phyloP scores from a whole-genome alignment of 192 early-diverging fungal genomes.

The Podila minutissima region DNA sequence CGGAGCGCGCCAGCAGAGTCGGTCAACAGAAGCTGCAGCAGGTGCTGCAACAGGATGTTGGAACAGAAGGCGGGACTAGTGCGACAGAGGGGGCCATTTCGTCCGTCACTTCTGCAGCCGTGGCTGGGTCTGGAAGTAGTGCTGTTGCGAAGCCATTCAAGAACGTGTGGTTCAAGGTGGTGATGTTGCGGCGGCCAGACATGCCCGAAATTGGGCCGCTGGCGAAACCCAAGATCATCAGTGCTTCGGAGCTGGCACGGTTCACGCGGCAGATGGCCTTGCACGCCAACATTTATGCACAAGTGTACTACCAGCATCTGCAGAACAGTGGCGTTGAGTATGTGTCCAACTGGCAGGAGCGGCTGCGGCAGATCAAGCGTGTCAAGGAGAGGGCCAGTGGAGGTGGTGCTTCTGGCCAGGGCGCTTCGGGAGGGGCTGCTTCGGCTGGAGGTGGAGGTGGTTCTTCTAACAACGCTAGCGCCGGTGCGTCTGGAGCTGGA shows the following conservation, averaged over 20 bases:
- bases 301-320: conserved; percentile 81
- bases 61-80: not conserved
- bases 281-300: conserved; percentile 90
- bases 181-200: conserved; percentile 75
- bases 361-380: conserved; percentile 92
- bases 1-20: conserved; percentile 14
- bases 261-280: conserved; percentile 88
- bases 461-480: not conserved
- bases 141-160: conserved; percentile 37
- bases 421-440: not conserved
- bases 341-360: conserved; percentile 88
- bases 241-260: conserved; percentile 75
- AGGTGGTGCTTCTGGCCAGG: not conserved
- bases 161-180: conserved; percentile 65
- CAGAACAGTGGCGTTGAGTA: conserved; percentile 70
- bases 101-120: not conserved
- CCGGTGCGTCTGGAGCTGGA: conserved; percentile 10
- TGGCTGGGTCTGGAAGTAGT: not conserved
- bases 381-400: conserved; percentile 64
- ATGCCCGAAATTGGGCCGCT: conserved; percentile 88
- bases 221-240: conserved; percentile 84
- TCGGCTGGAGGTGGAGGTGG: not conserved
- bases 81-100: not conserved
- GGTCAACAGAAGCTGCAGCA: conserved; percentile 38
- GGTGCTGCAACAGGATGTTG: conserved; percentile 11